These are phyloP conservation scores for Colletotrichum sublineola DNA, from an alignment of 2,329 filamentous ascomycete genomes.

Conservation along the genomic window DNA sequence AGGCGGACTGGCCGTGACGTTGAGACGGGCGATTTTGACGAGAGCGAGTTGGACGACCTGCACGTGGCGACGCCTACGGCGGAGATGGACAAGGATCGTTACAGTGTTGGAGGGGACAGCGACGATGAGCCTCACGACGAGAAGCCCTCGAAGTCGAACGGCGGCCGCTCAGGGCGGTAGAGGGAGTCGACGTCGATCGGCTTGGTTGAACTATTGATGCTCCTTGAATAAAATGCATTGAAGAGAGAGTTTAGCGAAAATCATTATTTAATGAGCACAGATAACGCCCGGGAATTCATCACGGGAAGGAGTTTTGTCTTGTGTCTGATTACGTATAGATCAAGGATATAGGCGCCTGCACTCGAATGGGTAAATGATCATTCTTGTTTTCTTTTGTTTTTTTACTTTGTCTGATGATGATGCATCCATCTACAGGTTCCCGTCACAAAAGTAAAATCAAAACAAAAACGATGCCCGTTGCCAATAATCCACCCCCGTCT, in stretches of 20 bases:
- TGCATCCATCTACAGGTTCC: not conserved
- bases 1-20: slow-evolving; percentile 65
- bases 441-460: not conserved
- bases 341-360: not conserved
- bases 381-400: not conserved
- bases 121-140: slow-evolving; percentile 62
- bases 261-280: not conserved
- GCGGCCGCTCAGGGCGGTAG: slow-evolving; percentile 39
- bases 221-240: slow-evolving; percentile 30
- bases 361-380: not conserved
- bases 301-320: slow-evolving; percentile 36
- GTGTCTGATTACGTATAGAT: slow-evolving; percentile 28
- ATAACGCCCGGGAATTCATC: slow-evolving; percentile 2
- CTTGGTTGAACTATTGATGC: slow-evolving; percentile 24
- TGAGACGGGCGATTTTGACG: slow-evolving; percentile 75
- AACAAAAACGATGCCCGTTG: not conserved
- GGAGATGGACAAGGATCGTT: slow-evolving; percentile 60
- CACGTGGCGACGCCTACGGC: slow-evolving; percentile 64
- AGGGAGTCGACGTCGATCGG: not conserved
- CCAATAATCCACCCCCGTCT: not conserved
- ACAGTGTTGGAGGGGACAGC: slow-evolving; percentile 70
- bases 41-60: slow-evolving; percentile 74
- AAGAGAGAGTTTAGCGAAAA: slow-evolving; percentile 25
- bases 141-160: slow-evolving; percentile 34
- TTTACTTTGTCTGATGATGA: slow-evolving; percentile 7